Evolutionary conservation across 345 rosid species (phyloP), one percentile per base, ranked within the genome.

Genomic region (Boechera divaricarpa): DNA sequence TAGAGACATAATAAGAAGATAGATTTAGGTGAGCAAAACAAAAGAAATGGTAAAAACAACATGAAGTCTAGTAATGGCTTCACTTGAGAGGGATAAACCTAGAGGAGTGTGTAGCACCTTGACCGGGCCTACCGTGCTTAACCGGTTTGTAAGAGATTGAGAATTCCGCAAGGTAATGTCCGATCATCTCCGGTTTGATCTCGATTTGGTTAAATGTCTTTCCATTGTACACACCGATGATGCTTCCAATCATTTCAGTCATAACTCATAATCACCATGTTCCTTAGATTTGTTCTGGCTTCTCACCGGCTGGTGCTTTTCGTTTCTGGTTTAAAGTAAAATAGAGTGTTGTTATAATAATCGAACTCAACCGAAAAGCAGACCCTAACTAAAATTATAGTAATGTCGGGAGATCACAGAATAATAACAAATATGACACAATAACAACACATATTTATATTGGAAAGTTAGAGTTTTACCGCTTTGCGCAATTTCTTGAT

Each of bases 71-170:
- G 45, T 16, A 35, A 59, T 59, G 64, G 15, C 13, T 59, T 87
- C 83, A 87, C 78, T 88, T 90, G 45, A 90, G 90, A 60, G 92
- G 92, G 74, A 90, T 90, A 81, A 90, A 90, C 88, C 94, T 86
- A 35, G 94, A 90, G 11, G 92, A 90, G 63, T 88, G 85, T 69
- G 94, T 90, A 42, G 92, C 94, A 81, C 94, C 92, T 38, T 82
- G 76, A 77, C 94, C 92, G 8, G 90, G 94, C 67, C 84, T 86
- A 31, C 92, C 89, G 36, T 90, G 94, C 87, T 84, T 87, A 21
- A 90, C 88, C 32, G 90, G 90, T 82, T 86, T 85, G 79, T 86
- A 86, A 0, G 82, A 58, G 80, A 86, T 86, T 3, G 88, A 85
- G 66, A 85, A 86, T 29, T 86, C 90, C 2, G 87, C 89, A 38